phyloP scores from a whole-genome alignment of 495 filamentous ascomycete species.

The Physcia stellaris region DNA sequence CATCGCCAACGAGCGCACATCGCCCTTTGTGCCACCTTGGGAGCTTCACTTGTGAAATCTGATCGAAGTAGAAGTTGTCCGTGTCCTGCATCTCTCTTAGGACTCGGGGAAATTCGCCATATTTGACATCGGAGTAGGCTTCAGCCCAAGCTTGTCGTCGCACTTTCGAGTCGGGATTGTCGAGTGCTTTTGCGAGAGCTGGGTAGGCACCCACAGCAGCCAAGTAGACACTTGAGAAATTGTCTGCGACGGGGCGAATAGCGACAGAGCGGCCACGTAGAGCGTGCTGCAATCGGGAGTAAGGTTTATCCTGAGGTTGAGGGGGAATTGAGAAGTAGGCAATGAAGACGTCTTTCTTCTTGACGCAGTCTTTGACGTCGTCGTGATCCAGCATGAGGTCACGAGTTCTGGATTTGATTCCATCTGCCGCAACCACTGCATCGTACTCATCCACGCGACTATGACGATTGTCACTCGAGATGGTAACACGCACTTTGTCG shows the following conservation, averaged over 20 bases:
- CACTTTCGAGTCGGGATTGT: too few relatives aligned
- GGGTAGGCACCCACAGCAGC: too few relatives aligned
- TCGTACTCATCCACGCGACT: slow-evolving; percentile 29
- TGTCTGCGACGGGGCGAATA: too few relatives aligned
- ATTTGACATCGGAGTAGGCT: too few relatives aligned
- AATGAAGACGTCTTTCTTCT: slow-evolving; percentile 16
- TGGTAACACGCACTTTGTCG: slow-evolving; percentile 21
- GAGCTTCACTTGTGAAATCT: neutral
- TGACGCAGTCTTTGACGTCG: too few relatives aligned
- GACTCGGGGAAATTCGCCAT: too few relatives aligned
- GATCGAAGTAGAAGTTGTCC: neutral
- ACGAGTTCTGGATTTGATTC: slow-evolving; percentile 28
- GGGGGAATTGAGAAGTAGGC: slow-evolving; percentile 28
- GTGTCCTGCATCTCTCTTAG: neutral
- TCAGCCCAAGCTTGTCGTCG: too few relatives aligned
- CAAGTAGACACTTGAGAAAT: too few relatives aligned
- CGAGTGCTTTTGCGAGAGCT: too few relatives aligned
- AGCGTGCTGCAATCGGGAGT: neutral
- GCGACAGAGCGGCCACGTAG: neutral
- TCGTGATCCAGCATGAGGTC: slow-evolving; percentile 22
- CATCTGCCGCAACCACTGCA: slow-evolving; percentile 37
- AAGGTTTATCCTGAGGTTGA: neutral
- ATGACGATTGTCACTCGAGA: slow-evolving; percentile 23
- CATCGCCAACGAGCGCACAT: neutral
- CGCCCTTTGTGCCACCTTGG: neutral